Evolutionary conservation across 1,139 yeast genomes (phyloP).

Genomic region (Geotrichum fermentans): DNA sequence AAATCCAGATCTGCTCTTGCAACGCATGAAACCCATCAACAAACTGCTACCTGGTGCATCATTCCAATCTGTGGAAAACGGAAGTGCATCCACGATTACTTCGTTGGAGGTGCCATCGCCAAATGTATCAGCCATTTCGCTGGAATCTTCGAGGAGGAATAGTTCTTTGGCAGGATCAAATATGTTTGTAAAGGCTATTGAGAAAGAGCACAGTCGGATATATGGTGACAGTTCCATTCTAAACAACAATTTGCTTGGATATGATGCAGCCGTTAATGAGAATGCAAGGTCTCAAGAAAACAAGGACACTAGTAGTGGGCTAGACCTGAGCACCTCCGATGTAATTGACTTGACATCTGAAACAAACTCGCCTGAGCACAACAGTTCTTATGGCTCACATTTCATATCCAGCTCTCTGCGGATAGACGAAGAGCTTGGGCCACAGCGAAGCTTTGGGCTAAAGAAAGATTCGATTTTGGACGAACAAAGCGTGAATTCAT

Average conservation of each 20-base stretch:
- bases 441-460: no score
- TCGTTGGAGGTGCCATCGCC: background rate
- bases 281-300: background rate
- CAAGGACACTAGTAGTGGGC: no score
- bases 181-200: slow-evolving; percentile 3
- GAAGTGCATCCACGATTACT: no score
- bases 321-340: background rate
- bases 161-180: slow-evolving; percentile 1
- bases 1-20: background rate
- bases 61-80: no score
- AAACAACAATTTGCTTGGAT: no score
- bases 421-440: no score
- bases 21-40: background rate
- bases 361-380: background rate
- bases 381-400: no score
- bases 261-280: no score
- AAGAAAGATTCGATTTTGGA: no score
- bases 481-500: no score
- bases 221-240: background rate
- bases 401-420: no score
- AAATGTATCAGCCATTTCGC: background rate
- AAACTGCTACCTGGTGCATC: no score
- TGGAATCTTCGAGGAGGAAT: background rate
- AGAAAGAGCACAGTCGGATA: background rate
- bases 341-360: slow-evolving; percentile 2